Evolutionary conservation across 2,329 filamentous ascomycete genomes (phyloP), one percentile per base, ranked within the genome.

Genomic region (Claviceps sp.): DNA sequence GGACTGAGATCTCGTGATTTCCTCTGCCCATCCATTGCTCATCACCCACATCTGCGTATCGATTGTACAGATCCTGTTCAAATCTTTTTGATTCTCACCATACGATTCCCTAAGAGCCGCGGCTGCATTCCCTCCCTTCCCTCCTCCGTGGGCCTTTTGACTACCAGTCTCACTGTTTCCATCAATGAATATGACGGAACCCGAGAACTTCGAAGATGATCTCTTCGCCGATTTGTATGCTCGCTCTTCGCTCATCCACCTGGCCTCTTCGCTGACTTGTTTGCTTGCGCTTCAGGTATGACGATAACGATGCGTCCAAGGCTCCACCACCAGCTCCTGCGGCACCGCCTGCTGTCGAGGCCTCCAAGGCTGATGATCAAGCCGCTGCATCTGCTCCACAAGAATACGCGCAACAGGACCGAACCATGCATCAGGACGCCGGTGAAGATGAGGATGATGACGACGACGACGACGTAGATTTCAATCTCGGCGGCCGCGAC

Each of bases 171-270:
- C 26, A 26, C 47, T n/a, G 11, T 22, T 16, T 34, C 14, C 38
- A 22, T 16, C 34, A 26, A 16, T 36, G 14, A 29, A 57, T 61
- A 93, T 91, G 87, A 81, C 86, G 47, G 88, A 93, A 62, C 74
- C 78, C 50, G 86, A 90, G 63, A 86, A 87, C 59, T 83, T 88
- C 59, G 89, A 95, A 60, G 90, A 95, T 64, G 89, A 95, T 77
- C 86, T 95, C 70, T 95, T 95, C 69, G 89, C 89, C 62, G 90
- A 95, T 71, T 80, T 95, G 89, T 95, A 75, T 71, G 88, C 3
- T 20, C 7, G 26, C 8, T 16, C 2, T 11, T 13, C 22, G 26
- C 7, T 8, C 26, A 14, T 13, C 47, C 5, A 11, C 13, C 7
- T 1, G 11, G 4, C 11, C 8, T 17, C 43, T 45, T 49, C 14